Conservation (phyloP, 163 green algal species). For the Coccomyxa subellipsoidea region DNA sequence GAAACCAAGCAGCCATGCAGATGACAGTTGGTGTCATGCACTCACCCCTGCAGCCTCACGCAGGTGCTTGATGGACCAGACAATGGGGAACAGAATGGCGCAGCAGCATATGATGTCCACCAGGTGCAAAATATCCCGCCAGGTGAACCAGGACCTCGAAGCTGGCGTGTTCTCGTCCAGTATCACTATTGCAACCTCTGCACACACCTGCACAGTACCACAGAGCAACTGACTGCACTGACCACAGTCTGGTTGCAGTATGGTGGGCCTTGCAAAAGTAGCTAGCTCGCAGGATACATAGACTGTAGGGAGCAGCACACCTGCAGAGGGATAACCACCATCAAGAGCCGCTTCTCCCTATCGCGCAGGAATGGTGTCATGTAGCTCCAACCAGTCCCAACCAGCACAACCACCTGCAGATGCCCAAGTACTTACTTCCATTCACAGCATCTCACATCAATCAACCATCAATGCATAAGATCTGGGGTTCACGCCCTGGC, state of each 20-base stretch:
- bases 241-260: no score
- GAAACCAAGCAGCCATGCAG: neutral
- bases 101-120: constrained; percentile 99
- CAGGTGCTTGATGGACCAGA: constrained; percentile 96
- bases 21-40: neutral
- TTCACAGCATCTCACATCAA: no score
- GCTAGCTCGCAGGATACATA: no score
- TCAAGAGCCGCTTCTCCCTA: constrained; percentile 77
- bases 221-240: no score
- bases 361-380: constrained; percentile 87
- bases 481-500: no score
- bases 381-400: constrained; percentile 94
- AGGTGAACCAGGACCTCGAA: constrained; percentile 83
- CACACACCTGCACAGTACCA: constrained; percentile 77
- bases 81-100: constrained; percentile 96
- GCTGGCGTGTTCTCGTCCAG: constrained; percentile 87
- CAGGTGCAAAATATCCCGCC: constrained; percentile 92
- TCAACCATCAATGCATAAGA: no score
- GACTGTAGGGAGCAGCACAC: constrained; percentile 29
- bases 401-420: constrained; percentile 82
- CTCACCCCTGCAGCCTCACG: constrained; percentile 62
- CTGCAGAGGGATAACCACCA: constrained; percentile 93
- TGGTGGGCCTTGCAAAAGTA: no score
- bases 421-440: neutral
- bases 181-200: constrained; percentile 92